A percentile compares a stretch with the other conserved stretches of the same genome.
Evolutionary conservation across 2,329 filamentous ascomycete species (phyloP).

Genomic region (Trichoderma sp.): DNA sequence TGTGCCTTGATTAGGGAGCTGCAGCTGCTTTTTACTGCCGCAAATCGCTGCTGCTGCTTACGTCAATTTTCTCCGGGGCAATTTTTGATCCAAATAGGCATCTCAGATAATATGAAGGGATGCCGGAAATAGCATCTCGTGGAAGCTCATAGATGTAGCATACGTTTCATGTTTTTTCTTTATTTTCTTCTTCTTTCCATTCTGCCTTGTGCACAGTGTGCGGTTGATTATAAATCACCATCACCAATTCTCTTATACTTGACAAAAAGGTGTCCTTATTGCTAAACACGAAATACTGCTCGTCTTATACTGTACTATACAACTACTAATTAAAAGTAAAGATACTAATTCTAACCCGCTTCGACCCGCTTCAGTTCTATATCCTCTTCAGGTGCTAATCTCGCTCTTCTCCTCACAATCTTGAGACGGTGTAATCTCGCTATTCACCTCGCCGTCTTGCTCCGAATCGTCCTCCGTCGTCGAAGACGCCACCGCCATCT

Average conservation of each 20-base stretch:
- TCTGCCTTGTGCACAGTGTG: background rate
- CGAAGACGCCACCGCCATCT: slow-evolving; percentile 32
- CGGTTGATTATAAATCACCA: background rate
- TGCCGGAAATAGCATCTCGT: slow-evolving; percentile 3
- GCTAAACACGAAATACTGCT: background rate
- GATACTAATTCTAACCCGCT: background rate
- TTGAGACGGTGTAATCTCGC: slow-evolving; percentile 2
- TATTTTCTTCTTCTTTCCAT: background rate
- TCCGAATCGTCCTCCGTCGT: slow-evolving; percentile 38
- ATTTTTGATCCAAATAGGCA: background rate
- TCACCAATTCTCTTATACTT: background rate
- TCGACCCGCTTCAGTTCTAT: background rate
- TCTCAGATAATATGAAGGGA: background rate
- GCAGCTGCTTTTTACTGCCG: background rate
- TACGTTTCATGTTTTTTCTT: slow-evolving; percentile 16
- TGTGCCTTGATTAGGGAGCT: background rate
- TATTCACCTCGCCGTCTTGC: slow-evolving; percentile 23
- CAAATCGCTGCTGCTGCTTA: background rate
- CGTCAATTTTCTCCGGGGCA: background rate
- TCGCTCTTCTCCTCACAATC: slow-evolving; percentile 24
- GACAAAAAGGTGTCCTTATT: background rate
- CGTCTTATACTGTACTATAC: background rate
- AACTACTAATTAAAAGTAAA: background rate
- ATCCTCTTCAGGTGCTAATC: background rate
- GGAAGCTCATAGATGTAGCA: background rate